Evolutionary conservation across 2,329 filamentous ascomycete species (phyloP), one percentile per base, ranked within the genome.

Genomic region (Colletotrichum lini): DNA sequence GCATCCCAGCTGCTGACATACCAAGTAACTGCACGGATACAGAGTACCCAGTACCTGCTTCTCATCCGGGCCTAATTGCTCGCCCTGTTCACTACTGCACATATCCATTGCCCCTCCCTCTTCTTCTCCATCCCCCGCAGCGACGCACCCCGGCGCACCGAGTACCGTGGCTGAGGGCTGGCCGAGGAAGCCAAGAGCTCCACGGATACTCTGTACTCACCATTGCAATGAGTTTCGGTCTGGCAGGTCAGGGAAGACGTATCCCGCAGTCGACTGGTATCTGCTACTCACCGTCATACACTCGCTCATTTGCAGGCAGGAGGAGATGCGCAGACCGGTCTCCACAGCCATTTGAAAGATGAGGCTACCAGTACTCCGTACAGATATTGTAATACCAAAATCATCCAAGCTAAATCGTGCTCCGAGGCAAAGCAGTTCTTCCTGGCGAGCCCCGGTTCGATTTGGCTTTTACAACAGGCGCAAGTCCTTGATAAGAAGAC

Each of bases 11-110:
- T 44, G 26, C 38, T 38, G 38, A 44, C 26, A 40, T 50, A 38
- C 35, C 35, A 38, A 10, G 35, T 38, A 38, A 38, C 35, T 38
- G 35, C 10, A 35, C 8, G 8, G 8, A 9, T 35, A 57, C 49
- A 53, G 42, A 52, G 59, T 62, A 21, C 9, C n/a, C 45, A 49
- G 18, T 61, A 61, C 58, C 50, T 61, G 30, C 30, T 61, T 47
- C 23, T 50, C 45, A 8, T n/a, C 30, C 13, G 30, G 18, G 30
- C n/a, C 40, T 13, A 18, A 2, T 35, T 45, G 58, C 45, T 52
- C 35, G 30, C 30, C 15, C 30, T 42, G 56, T 44, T 45, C 42
- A n/a, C 40, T 40, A 40, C 40, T 59, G 40, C 21, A 45, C n/a
- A 8, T 21, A 30, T 58, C 56, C 26, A 30, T 30, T 30, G 40